Conservation (phyloP, 2,329 filamentous ascomycete species). For the Phialocephala subalpina region DNA sequence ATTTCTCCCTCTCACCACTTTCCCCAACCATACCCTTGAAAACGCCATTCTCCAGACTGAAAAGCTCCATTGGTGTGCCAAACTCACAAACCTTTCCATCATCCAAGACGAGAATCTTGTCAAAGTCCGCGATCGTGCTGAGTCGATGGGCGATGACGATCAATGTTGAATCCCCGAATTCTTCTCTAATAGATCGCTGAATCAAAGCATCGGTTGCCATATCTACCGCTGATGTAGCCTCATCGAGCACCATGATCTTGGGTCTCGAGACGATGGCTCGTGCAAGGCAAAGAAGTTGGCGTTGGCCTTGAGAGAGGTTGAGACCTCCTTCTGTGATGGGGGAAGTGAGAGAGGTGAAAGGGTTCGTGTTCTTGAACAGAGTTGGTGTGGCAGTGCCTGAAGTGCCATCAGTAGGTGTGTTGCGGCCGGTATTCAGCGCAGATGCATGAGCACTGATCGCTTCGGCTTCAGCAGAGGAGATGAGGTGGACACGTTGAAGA, state of each 20-base stretch:
- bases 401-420: conserved; percentile 43
- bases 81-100: conserved; percentile 74
- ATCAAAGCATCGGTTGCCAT: conserved; percentile 80
- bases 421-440: conserved; percentile 42
- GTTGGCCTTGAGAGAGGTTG: conserved; percentile 79
- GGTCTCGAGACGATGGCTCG: conserved; percentile 76
- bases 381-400: conserved; percentile 37
- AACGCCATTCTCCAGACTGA: conserved; percentile 54
- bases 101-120: conserved; percentile 75
- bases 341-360: conserved; percentile 69
- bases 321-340: conserved; percentile 75
- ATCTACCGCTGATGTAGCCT: conserved; percentile 81
- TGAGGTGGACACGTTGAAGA: conserved; percentile 73
- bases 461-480: conserved; percentile 26
- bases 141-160: conserved; percentile 80
- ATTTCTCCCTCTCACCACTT: conserved; percentile 60
- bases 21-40: conserved; percentile 71
- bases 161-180: conserved; percentile 73
- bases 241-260: conserved; percentile 82
- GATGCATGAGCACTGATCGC: conserved; percentile 21
- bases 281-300: conserved; percentile 78
- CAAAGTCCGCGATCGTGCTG: conserved; percentile 80
- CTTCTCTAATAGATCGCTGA: conserved; percentile 75
- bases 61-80: conserved; percentile 69
- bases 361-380: conserved; percentile 56